A percentile compares a stretch with the other conserved stretches of the same genome.
Conservation (phyloP, 345 rosid species). For the Chamaenerion angustifolium region DNA sequence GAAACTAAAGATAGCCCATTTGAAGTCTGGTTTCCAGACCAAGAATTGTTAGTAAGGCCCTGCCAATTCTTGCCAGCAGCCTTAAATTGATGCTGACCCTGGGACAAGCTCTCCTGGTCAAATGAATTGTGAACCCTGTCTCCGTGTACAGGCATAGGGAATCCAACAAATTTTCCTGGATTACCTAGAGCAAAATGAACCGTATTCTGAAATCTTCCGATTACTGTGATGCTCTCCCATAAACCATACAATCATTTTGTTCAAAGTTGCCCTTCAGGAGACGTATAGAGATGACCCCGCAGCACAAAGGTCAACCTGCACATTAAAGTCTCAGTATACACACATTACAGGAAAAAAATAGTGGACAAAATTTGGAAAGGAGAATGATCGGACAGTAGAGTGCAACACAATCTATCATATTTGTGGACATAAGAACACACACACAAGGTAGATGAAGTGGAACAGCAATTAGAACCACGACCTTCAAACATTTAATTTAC, state of each 20-base stretch:
- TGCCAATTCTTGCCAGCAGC: conserved; percentile 55
- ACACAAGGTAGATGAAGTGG: no score
- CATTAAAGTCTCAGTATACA: neutral
- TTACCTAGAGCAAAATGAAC: neutral
- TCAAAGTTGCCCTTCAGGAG: neutral
- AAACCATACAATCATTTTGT: conserved; percentile 1
- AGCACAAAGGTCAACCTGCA: conserved; percentile 6
- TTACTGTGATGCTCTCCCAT: neutral
- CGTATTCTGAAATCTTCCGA: conserved; percentile 1
- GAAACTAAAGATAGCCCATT: conserved; percentile 34
- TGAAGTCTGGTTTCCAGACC: conserved; percentile 54
- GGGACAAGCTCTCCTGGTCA: conserved; percentile 58
- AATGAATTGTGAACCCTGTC: conserved; percentile 84
- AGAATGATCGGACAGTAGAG: neutral
- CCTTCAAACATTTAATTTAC: no score
- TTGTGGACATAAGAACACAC: no score
- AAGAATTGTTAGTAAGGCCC: conserved; percentile 30
- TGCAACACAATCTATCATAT: neutral
- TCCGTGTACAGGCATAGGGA: conserved; percentile 96
- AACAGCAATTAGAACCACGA: no score
- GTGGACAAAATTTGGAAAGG: neutral
- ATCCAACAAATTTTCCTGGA: conserved; percentile 3
- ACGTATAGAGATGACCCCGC: neutral
- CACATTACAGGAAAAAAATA: neutral
- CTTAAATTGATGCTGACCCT: conserved; percentile 50